A percentile compares a stretch with the other conserved stretches of the same genome.
phyloP scores from a whole-genome alignment of 352 stramenopile genomes.

The Detonula confervacea region DNA sequence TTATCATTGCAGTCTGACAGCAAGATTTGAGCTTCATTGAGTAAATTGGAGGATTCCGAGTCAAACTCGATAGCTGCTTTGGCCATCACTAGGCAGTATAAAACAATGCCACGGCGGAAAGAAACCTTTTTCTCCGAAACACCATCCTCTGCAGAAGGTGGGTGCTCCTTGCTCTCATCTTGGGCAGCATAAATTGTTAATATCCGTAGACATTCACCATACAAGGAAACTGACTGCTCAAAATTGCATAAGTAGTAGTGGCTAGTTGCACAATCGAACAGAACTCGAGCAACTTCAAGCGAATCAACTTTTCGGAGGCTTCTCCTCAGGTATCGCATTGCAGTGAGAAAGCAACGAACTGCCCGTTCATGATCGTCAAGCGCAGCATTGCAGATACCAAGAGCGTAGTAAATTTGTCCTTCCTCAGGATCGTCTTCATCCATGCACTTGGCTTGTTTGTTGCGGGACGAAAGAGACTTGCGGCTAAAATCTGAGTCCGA shows the following conservation, averaged over 20 bases:
- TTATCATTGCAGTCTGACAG: constrained; percentile 49
- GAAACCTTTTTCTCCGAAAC: constrained; percentile 17
- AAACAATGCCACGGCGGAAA: constrained; percentile 52
- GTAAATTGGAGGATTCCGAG: constrained; percentile 43
- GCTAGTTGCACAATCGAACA: constrained; percentile 63
- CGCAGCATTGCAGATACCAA: constrained; percentile 44
- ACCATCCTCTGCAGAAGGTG: constrained; percentile 1
- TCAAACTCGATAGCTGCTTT: constrained; percentile 42
- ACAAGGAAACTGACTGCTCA: constrained; percentile 51
- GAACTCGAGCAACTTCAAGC: constrained; percentile 54
- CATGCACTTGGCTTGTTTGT: constrained; percentile 32
- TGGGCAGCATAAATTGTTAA: constrained; percentile 28
- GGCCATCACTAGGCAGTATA: constrained; percentile 53
- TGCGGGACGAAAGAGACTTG: constrained; percentile 39
- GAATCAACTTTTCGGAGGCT: constrained; percentile 52
- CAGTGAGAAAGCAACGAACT: constrained; percentile 63
- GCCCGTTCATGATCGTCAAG: constrained; percentile 61
- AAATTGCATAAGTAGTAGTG: constrained; percentile 66
- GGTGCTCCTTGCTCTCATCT: constrained; percentile 3
- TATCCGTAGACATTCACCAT: constrained; percentile 55
- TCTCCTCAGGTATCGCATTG: constrained; percentile 54
- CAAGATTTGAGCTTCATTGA: constrained; percentile 50
- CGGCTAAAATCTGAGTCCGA: constrained; percentile 56
- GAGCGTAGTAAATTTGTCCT: constrained; percentile 60
- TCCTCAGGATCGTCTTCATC: constrained; percentile 62